Evolutionary conservation across 2,329 filamentous ascomycete species (phyloP).

Genomic region (Ophiobolus disseminans): DNA sequence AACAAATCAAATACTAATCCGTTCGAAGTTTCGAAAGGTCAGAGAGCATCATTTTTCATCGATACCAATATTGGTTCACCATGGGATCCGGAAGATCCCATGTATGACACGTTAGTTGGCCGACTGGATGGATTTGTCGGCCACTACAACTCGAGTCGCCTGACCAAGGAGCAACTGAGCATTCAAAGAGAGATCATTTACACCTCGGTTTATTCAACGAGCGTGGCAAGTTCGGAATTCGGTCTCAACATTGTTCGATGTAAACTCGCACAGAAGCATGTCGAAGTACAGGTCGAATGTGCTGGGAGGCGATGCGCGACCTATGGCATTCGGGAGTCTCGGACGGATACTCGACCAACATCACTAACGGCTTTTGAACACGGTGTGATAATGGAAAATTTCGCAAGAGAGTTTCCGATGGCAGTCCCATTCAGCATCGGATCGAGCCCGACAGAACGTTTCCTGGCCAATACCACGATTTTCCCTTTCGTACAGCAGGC

Average conservation of each 20-base stretch:
- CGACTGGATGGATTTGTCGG: slow-evolving; percentile 32
- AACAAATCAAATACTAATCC: slow-evolving; percentile 24
- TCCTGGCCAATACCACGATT: slow-evolving; percentile 25
- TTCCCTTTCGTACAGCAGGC: slow-evolving; percentile 26
- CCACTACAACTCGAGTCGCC: slow-evolving; percentile 16
- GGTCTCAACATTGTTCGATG: slow-evolving; percentile 30
- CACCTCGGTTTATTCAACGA: slow-evolving; percentile 20
- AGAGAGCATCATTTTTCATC: slow-evolving; percentile 30
- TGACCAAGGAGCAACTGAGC: slow-evolving; percentile 8
- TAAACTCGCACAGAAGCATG: slow-evolving; percentile 26
- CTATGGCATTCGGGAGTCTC: slow-evolving; percentile 23
- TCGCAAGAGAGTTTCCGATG: slow-evolving; percentile 21
- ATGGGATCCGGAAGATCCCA: not conserved
- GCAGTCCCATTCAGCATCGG: slow-evolving; percentile 15
- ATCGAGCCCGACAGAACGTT: slow-evolving; percentile 33
- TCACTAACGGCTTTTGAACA: slow-evolving; percentile 30
- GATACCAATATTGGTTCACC: slow-evolving; percentile 24
- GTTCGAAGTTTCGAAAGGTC: slow-evolving; percentile 10
- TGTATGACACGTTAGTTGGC: slow-evolving; percentile 6
- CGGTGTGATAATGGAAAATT: not conserved
- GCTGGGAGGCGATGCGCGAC: slow-evolving; percentile 14
- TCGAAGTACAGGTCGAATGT: slow-evolving; percentile 32
- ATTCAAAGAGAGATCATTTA: slow-evolving; percentile 11
- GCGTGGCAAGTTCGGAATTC: too few species aligned
- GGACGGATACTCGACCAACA: slow-evolving; percentile 17